These are phyloP conservation scores for Beta vulgaris DNA, from an alignment of 148 eudicot genomes.

Conservation along the genomic window DNA sequence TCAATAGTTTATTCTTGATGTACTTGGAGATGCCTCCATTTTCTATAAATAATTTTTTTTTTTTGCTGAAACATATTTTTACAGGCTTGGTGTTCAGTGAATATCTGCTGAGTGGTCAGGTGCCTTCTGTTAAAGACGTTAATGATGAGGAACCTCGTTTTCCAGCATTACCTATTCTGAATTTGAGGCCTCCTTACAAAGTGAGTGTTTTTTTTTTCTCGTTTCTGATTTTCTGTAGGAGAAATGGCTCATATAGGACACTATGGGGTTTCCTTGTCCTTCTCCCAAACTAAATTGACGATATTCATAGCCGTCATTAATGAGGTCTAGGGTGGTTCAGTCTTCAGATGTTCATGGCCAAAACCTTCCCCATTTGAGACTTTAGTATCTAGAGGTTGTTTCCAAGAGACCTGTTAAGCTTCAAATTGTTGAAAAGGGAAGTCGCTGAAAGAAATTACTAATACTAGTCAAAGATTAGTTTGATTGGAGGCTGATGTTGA, in stretches of 20 bases:
- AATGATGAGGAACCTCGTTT: constrained; percentile 95
- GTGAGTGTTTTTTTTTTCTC: constrained; percentile 41
- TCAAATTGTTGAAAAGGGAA: background rate
- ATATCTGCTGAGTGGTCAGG: constrained; percentile 82
- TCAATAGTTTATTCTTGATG: background rate
- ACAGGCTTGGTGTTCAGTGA: constrained; percentile 93
- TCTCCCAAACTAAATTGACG: background rate
- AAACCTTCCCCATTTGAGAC: background rate
- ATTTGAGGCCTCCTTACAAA: constrained; percentile 40
- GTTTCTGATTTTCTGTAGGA: background rate
- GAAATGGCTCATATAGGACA: background rate
- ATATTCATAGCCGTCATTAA: no score
- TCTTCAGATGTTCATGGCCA: background rate
- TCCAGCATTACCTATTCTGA: constrained; percentile 66
- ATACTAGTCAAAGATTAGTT: no score
- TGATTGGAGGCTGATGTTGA: no score
- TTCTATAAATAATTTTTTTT: background rate
- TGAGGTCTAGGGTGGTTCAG: no score
- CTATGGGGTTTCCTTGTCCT: background rate
- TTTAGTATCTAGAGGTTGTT: background rate
- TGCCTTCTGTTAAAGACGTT: constrained; percentile 88
- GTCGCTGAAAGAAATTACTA: background rate
- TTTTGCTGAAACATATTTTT: constrained; percentile 21
- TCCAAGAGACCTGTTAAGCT: background rate
- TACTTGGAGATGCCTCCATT: background rate